Evolutionary conservation across 305 asterid genomes (phyloP).

Genomic region (Andrographis paniculata): DNA sequence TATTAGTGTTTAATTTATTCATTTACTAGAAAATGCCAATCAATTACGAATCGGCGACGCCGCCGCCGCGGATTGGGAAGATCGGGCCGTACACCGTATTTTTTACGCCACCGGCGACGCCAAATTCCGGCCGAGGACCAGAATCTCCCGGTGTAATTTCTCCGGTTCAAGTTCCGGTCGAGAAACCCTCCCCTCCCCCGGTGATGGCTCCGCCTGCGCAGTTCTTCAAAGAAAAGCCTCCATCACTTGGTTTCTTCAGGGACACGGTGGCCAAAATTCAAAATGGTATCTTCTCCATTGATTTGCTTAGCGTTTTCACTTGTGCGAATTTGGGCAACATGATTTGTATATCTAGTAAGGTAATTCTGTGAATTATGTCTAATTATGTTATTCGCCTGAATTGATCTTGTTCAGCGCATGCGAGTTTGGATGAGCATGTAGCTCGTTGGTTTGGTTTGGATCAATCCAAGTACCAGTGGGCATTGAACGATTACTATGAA

Average conservation of each 20-base stretch:
- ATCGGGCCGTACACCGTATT: constrained; percentile 99
- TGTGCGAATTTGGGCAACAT: no score
- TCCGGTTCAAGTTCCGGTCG: constrained; percentile 32
- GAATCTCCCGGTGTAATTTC: no score
- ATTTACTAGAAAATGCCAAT: constrained; percentile 44
- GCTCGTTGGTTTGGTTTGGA: constrained; percentile 96
- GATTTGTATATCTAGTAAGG: no score
- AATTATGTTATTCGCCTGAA: no score
- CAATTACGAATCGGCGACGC: constrained; percentile 44
- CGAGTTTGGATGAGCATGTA: constrained; percentile 82
- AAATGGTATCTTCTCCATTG: no score
- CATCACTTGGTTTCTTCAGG: constrained; percentile 44
- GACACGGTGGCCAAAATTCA: constrained; percentile 49
- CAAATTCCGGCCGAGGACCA: constrained; percentile 33
- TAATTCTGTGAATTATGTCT: no score
- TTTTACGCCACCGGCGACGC: constrained; percentile 82
- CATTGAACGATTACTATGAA: constrained; percentile 80
- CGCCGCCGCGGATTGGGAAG: constrained; percentile 97
- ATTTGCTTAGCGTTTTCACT: no score
- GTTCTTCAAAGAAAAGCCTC: constrained; percentile 32
- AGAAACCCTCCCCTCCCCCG: constrained; percentile 36
- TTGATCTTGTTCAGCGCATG: constrained; percentile 54
- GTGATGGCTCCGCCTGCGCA: constrained; percentile 62
- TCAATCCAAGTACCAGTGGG: constrained; percentile 98
- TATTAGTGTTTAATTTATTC: no score